Evolutionary conservation across 257 asterid species (phyloP).

Genomic region (Mentha longifolia): DNA sequence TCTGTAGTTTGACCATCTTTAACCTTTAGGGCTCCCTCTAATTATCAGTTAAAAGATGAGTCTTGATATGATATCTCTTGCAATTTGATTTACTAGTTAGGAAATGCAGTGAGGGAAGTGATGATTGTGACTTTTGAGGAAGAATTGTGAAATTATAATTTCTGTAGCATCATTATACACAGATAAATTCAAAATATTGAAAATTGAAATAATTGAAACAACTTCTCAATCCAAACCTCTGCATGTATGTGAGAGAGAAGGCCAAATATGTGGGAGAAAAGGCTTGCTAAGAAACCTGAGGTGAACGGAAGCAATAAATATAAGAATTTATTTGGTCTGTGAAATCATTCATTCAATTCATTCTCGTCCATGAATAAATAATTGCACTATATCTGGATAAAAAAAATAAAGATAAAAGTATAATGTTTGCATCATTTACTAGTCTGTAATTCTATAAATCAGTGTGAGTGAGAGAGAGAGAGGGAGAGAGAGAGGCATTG

Average conservation of each 20-base stretch:
- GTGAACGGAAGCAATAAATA: constrained; percentile 54
- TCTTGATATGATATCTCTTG: background rate
- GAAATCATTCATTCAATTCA: constrained; percentile 50
- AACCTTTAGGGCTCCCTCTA: background rate
- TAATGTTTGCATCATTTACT: constrained; percentile 8
- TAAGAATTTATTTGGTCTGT: constrained; percentile 27
- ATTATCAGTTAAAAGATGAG: background rate
- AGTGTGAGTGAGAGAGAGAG: constrained; percentile 24
- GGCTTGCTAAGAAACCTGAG: constrained; percentile 37
- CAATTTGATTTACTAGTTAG: background rate
- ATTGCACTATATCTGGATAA: constrained; percentile 32
- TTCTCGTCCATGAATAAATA: constrained; percentile 51
- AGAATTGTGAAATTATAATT: background rate
- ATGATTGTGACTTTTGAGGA: background rate
- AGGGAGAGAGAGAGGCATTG: constrained; percentile 35
- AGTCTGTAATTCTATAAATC: constrained; percentile 33
- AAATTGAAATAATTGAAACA: background rate
- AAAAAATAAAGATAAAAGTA: background rate
- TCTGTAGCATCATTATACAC: too few relatives aligned
- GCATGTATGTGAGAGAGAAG: background rate
- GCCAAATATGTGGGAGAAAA: constrained; percentile 15
- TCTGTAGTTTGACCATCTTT: too few relatives aligned
- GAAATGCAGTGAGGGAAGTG: background rate
- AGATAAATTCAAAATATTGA: background rate
- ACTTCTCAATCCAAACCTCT: background rate